phyloP scores from a whole-genome alignment of 2,329 filamentous ascomycete genomes.

The Rugonectria rugulosa region DNA sequence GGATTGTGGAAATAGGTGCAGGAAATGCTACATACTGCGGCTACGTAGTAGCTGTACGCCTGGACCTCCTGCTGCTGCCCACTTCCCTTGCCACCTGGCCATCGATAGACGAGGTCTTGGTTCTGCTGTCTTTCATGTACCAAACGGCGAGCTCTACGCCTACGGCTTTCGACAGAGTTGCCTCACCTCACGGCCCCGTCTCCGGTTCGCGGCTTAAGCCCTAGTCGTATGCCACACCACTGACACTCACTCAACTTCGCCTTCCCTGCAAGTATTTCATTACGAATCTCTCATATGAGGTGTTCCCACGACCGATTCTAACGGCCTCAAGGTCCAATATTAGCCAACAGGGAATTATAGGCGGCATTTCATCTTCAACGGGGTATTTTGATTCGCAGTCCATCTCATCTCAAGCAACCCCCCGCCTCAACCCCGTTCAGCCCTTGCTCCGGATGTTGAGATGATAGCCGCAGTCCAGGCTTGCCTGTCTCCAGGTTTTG shows the following conservation, averaged over 20 bases:
- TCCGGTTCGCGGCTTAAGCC: constrained; percentile 15
- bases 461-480: constrained; percentile 31
- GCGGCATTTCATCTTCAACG: constrained; percentile 1
- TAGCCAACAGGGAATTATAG: background rate
- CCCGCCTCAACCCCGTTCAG: constrained; percentile 15
- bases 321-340: constrained; percentile 17
- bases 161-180: constrained; percentile 16
- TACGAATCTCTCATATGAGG: constrained; percentile 34
- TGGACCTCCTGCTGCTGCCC: constrained; percentile 16
- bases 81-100: constrained; percentile 10
- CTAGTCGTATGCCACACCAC: constrained; percentile 20
- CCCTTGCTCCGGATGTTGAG: constrained; percentile 25
- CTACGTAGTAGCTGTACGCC: constrained; percentile 15
- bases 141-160: background rate
- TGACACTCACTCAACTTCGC: background rate
- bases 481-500: constrained; percentile 23
- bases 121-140: constrained; percentile 5
- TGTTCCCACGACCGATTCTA: constrained; percentile 30
- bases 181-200: constrained; percentile 24
- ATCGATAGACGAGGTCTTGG: constrained; percentile 13
- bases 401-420: constrained; percentile 33
- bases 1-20: constrained; percentile 17
- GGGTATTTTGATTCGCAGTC: constrained; percentile 11
- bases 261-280: background rate
- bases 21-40: constrained; percentile 18